Evolutionary conservation across 1,139 yeast genomes (phyloP), one percentile per base, ranked within the genome.

Genomic region (Trichomonascaceae sp.): DNA sequence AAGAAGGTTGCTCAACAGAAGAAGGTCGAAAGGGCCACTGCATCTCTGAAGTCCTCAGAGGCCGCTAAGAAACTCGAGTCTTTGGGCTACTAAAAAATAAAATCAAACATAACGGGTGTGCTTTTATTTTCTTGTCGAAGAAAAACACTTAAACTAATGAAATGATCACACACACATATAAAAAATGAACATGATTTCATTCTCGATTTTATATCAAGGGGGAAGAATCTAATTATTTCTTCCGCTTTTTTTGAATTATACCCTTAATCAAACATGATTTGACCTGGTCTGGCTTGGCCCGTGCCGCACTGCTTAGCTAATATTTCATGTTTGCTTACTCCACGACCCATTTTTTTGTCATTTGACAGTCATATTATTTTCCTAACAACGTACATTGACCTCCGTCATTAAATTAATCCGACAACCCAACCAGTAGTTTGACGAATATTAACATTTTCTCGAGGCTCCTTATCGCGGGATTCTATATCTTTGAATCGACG

Each of bases 1-100:
- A 90, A 89, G 87, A 95, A 91, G 96, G 83, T 81, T 78, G 96
- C 98, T 77, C 87, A 89, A 75, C 80, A 86, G 77, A 87, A 88
- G 86, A 93, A 90, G 87, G 79, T 85, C 67, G 80, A 81, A 67
- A 84, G 90, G 74, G 98, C 96, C 73, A 80, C 81, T 75, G 84
- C 88, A 74, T 75, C 90, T 65, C 82, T 83, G 73, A 87, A 85
- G 71, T 84, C 80, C 69, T 76, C 87, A 65, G 43, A 43, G 45
- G 86, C 80, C 70, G 80, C 87, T 67, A 75, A 83, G 78, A 79
- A 85, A 78, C 84, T 86, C 71, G 87, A 90, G 73, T 75, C 86
- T 70, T 76, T 85, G 67, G 95, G 95, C 74, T 86, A 86, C 81
- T 85, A 85, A 48, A 49, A 50, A 20, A 45, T 6, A 43, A n/a